Percentiles rank a stretch among this genome's conserved stretches.
These are phyloP conservation scores for Aaosphaeria arxii DNA, from an alignment of 2,329 filamentous ascomycete genomes.

Conservation along the genomic window DNA sequence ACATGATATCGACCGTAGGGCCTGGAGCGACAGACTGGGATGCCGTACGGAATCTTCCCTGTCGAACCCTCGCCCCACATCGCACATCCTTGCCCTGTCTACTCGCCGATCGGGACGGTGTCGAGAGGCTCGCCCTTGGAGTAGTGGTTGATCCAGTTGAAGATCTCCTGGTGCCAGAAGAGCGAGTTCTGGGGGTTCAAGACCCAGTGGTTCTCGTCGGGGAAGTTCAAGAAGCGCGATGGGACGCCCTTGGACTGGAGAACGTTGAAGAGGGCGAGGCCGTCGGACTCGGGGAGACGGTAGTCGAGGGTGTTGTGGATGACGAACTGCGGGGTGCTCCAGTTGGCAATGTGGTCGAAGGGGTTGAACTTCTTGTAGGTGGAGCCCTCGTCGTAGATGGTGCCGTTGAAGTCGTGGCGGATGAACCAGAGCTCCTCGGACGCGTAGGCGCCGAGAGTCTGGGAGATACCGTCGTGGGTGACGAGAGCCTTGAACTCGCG, in stretches of 20 bases:
- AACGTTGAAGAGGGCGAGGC: constrained; percentile 80
- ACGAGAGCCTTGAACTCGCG: constrained; percentile 85
- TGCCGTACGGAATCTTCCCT: no score
- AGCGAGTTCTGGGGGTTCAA: constrained; percentile 86
- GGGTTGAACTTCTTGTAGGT: constrained; percentile 59
- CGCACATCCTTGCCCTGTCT: not conserved
- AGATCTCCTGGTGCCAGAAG: constrained; percentile 71
- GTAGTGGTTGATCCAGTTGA: constrained; percentile 40
- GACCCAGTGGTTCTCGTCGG: constrained; percentile 78
- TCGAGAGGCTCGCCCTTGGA: constrained; percentile 25
- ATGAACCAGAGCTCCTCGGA: constrained; percentile 54
- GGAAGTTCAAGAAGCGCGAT: constrained; percentile 76
- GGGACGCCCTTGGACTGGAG: constrained; percentile 73
- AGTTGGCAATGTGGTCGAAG: constrained; percentile 59
- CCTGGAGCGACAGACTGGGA: no score
- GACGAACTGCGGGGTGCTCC: constrained; percentile 82
- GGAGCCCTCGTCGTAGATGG: constrained; percentile 31
- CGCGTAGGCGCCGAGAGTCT: constrained; percentile 45
- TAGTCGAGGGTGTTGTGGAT: constrained; percentile 93
- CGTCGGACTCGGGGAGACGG: constrained; percentile 79
- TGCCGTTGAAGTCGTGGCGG: constrained; percentile 43
- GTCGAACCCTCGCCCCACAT: no score
- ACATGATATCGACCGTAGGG: no score
- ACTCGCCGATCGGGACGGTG: constrained; percentile 27
- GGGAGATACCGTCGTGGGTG: constrained; percentile 83